Conservation (phyloP, 1,284 basidiomycete species). For the Tetrapyrgos nigripes region DNA sequence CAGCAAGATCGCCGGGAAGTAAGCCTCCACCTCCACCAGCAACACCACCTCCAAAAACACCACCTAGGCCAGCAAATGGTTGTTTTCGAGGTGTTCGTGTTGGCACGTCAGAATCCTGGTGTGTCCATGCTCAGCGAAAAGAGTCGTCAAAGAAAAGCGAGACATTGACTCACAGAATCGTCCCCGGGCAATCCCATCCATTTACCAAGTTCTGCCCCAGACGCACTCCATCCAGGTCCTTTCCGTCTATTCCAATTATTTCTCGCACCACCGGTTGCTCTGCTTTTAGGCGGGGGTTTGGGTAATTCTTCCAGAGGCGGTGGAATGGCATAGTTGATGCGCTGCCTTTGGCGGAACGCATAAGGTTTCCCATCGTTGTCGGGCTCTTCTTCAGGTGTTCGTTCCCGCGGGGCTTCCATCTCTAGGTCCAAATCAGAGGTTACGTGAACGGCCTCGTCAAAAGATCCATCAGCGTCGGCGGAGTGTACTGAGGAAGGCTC, state of each 20-base stretch:
- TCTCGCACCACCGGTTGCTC: slow-evolving; percentile 32
- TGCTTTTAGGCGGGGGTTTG: slow-evolving; percentile 44
- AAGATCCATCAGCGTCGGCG: slow-evolving; percentile 60
- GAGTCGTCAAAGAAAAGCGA: slow-evolving; percentile 1
- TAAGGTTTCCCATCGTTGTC: slow-evolving; percentile 65
- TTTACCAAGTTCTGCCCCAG: slow-evolving; percentile 72
- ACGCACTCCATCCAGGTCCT: slow-evolving; percentile 74
- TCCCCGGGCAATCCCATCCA: slow-evolving; percentile 76
- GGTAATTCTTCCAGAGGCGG: slow-evolving; percentile 73
- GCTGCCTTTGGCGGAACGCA: slow-evolving; percentile 63
- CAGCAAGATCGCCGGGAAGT: slow-evolving; percentile 65
- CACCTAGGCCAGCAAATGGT: slow-evolving; percentile 56
- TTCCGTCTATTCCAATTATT: slow-evolving; percentile 41
- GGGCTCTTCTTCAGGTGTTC: slow-evolving; percentile 44
- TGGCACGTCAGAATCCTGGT: slow-evolving; percentile 73
- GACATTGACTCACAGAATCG: slow-evolving; percentile 62
- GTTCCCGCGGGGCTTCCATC: slow-evolving; percentile 44
- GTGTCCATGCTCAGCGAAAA: slow-evolving; percentile 13
- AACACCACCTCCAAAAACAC: slow-evolving; percentile 58
- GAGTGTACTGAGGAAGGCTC: slow-evolving; percentile 52
- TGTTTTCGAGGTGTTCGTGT: slow-evolving; percentile 68
- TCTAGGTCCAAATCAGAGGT: slow-evolving; percentile 53
- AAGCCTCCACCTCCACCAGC: slow-evolving; percentile 57
- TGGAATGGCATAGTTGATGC: slow-evolving; percentile 80
- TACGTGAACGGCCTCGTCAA: slow-evolving; percentile 56